phyloP scores from a whole-genome alignment of 192 early-diverging fungal species.

The Umbelopsis ramanniana region DNA sequence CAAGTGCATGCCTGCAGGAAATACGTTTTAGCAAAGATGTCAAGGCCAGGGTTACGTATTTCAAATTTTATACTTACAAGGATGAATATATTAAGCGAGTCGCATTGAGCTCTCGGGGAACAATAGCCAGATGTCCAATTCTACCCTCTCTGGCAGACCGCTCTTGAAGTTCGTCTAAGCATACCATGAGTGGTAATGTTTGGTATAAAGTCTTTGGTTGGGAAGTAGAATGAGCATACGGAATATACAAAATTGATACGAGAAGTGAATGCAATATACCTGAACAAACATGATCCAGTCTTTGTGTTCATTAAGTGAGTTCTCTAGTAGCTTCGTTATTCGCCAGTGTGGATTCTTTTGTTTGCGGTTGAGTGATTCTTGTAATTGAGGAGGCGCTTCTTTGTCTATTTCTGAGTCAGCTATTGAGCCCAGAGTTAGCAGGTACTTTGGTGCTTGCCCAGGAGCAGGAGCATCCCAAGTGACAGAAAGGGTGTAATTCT shows the following conservation, averaged over 20 bases:
- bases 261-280: constrained; percentile 17
- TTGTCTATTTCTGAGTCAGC: constrained; percentile 4
- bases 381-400: neutral
- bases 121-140: constrained; percentile 37
- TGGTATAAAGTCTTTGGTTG: constrained; percentile 35
- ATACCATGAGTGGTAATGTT: constrained; percentile 42
- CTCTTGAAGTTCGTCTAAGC: constrained; percentile 36
- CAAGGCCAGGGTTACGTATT: neutral
- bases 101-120: constrained; percentile 37
- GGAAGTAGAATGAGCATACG: neutral
- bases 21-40: neutral
- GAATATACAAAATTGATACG: neutral
- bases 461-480: constrained; percentile 31
- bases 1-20: constrained; percentile 33
- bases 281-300: constrained; percentile 42
- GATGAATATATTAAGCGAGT: constrained; percentile 41
- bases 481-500: constrained; percentile 35
- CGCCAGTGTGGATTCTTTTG: constrained; percentile 39
- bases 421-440: constrained; percentile 24
- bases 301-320: constrained; percentile 36
- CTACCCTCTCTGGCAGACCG: constrained; percentile 23
- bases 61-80: constrained; percentile 28
- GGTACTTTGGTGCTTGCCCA: constrained; percentile 32
- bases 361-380: constrained; percentile 5
- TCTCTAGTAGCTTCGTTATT: constrained; percentile 33